Percentiles rank a stretch among this genome's conserved stretches.
phyloP scores from a whole-genome alignment of 2,329 filamentous ascomycete genomes.

The Aspergillaceae sp. region DNA sequence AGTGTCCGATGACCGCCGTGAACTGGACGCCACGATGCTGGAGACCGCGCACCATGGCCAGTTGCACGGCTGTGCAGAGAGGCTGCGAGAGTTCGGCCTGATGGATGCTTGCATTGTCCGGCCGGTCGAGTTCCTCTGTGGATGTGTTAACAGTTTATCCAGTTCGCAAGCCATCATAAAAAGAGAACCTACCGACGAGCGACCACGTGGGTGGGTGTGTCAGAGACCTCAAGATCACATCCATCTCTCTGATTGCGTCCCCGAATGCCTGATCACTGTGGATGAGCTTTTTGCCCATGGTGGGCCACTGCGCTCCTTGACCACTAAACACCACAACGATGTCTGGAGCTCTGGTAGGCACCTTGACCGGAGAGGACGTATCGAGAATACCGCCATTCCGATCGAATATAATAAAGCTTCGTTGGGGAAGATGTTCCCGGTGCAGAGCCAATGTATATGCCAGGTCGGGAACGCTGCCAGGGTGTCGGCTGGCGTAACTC shows the following conservation, averaged over 20 bases:
- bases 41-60: conserved; percentile 7
- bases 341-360: neutral
- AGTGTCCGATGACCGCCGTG: conserved; percentile 11
- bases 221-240: conserved; percentile 7
- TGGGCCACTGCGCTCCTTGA: conserved; percentile 29
- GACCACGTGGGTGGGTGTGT: conserved; percentile 3
- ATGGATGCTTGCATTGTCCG: neutral
- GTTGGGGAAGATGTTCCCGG: conserved; percentile 11
- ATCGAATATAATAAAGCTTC: conserved; percentile 9
- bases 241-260: conserved; percentile 10
- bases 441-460: conserved; percentile 15
- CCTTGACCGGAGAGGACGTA: neutral
- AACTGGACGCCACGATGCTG: conserved; percentile 1
- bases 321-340: conserved; percentile 27
- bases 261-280: conserved; percentile 10
- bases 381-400: neutral
- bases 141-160: neutral
- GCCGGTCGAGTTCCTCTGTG: conserved; percentile 2
- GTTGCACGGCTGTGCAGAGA: conserved; percentile 10
- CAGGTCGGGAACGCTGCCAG: conserved; percentile 5
- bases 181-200: neutral
- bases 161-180: neutral
- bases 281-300: conserved; percentile 25
- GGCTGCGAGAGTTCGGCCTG: conserved; percentile 7
- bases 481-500: neutral